A percentile compares a stretch with the other conserved stretches of the same genome.
Conservation (phyloP, 495 filamentous ascomycete genomes). For the Sporormia fimetaria region DNA sequence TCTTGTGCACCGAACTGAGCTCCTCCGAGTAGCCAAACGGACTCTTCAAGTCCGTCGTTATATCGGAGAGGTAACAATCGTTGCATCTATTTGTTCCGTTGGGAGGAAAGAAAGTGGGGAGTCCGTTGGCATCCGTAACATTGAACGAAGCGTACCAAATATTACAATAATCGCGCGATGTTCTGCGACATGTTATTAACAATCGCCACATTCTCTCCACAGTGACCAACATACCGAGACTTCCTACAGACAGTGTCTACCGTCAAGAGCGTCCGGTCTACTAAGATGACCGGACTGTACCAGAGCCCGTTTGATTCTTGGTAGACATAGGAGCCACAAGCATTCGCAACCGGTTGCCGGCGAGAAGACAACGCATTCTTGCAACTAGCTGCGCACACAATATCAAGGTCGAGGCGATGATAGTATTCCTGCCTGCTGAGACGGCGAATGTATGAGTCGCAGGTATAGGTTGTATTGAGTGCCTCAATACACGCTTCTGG, state of each 20-base stretch:
- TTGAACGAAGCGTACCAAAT: slow-evolving; percentile 5
- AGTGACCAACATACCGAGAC: neutral
- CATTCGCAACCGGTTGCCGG: neutral
- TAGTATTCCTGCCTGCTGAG: neutral
- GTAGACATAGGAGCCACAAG: slow-evolving; percentile 2
- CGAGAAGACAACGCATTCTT: neutral
- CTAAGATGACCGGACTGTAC: slow-evolving; percentile 1
- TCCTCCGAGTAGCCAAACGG: slow-evolving; percentile 2
- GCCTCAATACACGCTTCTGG: neutral
- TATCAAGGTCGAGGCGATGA: neutral
- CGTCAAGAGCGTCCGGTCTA: neutral
- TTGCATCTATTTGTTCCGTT: slow-evolving; percentile 5
- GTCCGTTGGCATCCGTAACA: neutral
- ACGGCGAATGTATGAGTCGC: neutral
- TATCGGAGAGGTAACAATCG: slow-evolving; percentile 2
- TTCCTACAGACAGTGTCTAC: slow-evolving; percentile 3
- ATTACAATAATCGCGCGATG: slow-evolving; percentile 5
- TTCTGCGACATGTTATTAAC: neutral
- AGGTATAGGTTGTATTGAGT: slow-evolving; percentile 1
- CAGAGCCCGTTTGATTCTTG: neutral
- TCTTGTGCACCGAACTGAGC: neutral
- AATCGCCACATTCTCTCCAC: neutral
- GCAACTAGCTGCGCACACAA: neutral
- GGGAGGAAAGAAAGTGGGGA: neutral
- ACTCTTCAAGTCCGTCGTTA: slow-evolving; percentile 3